phyloP scores from a whole-genome alignment of 306 rosid species.

The Fragaria ananassa region DNA sequence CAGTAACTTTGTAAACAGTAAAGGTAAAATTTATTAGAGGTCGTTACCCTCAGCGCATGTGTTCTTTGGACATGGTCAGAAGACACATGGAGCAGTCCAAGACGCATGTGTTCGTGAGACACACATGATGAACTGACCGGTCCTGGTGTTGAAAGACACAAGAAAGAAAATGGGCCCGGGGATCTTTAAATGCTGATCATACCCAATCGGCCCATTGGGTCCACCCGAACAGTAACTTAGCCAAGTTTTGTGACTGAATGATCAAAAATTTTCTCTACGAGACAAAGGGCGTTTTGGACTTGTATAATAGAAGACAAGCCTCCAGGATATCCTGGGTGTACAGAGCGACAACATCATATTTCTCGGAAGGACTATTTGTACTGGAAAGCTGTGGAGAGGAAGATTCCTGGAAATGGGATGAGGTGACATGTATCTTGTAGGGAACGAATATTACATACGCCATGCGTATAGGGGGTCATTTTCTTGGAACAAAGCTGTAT shows the following conservation, averaged over 20 bases:
- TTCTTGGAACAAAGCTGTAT: background rate
- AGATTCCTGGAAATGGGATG: slow-evolving; percentile 45
- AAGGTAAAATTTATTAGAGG: background rate
- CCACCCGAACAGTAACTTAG: background rate
- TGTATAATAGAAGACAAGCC: background rate
- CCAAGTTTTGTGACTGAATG: background rate
- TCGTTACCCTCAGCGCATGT: background rate
- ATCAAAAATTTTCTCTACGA: background rate
- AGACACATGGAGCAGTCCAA: background rate
- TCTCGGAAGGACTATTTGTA: background rate
- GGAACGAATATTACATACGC: background rate
- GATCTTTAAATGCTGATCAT: background rate
- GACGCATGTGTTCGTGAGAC: background rate
- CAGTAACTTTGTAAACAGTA: background rate
- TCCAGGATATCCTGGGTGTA: background rate
- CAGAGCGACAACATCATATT: background rate
- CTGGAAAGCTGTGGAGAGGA: slow-evolving; percentile 12
- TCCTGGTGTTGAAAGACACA: background rate
- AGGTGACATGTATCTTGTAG: background rate
- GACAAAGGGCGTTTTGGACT: background rate
- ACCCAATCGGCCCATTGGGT: background rate
- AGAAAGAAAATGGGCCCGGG: background rate
- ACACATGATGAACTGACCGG: background rate
- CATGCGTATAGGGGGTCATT: background rate
- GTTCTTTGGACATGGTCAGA: background rate